phyloP scores from a whole-genome alignment of 176 grass and related monocot species.

The Avena insularis region DNA sequence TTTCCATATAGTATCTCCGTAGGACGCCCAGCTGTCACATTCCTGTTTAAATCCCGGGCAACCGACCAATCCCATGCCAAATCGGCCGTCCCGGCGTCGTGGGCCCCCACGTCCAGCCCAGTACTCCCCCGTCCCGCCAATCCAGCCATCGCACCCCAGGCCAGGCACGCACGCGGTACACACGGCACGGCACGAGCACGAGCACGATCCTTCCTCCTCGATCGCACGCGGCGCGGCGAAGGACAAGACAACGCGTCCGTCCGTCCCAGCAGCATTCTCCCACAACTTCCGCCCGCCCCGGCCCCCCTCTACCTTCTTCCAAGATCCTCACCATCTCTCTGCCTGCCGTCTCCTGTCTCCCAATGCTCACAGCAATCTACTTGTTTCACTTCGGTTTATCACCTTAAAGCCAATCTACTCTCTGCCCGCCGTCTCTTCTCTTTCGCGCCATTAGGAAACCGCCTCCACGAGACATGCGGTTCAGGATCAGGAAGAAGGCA shows the following conservation, averaged over 20 bases:
- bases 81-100: slow-evolving; percentile 8
- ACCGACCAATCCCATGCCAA: neutral
- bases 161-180: neutral
- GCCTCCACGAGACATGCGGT: slow-evolving; percentile 25
- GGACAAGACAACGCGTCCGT: slow-evolving; percentile 11
- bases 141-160: neutral
- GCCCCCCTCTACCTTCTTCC: neutral
- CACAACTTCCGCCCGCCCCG: neutral
- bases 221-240: neutral
- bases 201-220: neutral
- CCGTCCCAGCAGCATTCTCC: neutral
- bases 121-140: neutral
- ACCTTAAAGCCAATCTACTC: neutral
- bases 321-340: neutral
- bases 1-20: neutral
- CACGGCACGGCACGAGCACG: neutral
- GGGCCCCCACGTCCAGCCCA: slow-evolving; percentile 1
- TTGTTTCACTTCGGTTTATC: neutral
- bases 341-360: neutral
- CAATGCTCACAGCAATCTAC: neutral
- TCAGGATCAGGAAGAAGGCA: slow-evolving; percentile 24
- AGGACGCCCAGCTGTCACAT: neutral
- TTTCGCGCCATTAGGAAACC: neutral
- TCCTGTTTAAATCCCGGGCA: neutral
- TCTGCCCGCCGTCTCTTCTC: neutral